Evolutionary conservation across 1,284 basidiomycete genomes (phyloP).

Genomic region (Ustilago crameri): DNA sequence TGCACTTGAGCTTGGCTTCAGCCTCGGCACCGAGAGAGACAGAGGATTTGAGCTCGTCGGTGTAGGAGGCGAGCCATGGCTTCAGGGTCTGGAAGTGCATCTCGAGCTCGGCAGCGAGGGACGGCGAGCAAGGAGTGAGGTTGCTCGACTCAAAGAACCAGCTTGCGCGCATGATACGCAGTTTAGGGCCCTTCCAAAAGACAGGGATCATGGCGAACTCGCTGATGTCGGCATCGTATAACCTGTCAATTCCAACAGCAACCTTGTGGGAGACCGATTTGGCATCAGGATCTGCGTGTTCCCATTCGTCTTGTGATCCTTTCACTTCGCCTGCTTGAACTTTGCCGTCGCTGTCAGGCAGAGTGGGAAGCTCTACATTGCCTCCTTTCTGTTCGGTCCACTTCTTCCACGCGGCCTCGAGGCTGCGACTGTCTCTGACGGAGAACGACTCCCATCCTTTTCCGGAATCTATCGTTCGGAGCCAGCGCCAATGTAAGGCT

Average conservation of each 20-base stretch:
- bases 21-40: conserved; percentile 70
- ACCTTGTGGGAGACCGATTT: conserved; percentile 36
- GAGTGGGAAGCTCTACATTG: conserved; percentile 27
- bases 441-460: conserved; percentile 45
- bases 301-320: conserved; percentile 27
- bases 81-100: conserved; percentile 51
- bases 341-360: conserved; percentile 39
- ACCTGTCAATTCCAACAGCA: conserved; percentile 47
- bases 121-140: conserved; percentile 70
- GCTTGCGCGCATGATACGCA: conserved; percentile 71
- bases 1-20: conserved; percentile 72
- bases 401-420: conserved; percentile 38
- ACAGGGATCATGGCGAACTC: conserved; percentile 68
- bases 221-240: conserved; percentile 58
- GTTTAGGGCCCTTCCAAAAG: conserved; percentile 72
- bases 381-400: conserved; percentile 41
- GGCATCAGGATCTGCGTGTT: conserved; percentile 40
- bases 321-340: conserved; percentile 34
- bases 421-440: conserved; percentile 35
- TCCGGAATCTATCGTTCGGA: conserved; percentile 28
- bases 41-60: conserved; percentile 71
- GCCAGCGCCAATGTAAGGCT: conserved; percentile 34
- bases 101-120: conserved; percentile 72
- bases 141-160: conserved; percentile 72
- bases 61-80: conserved; percentile 70